A percentile compares a stretch with the other conserved stretches of the same genome.
Evolutionary conservation across 2,329 filamentous ascomycete genomes (phyloP).

Genomic region (Onygena corvina): DNA sequence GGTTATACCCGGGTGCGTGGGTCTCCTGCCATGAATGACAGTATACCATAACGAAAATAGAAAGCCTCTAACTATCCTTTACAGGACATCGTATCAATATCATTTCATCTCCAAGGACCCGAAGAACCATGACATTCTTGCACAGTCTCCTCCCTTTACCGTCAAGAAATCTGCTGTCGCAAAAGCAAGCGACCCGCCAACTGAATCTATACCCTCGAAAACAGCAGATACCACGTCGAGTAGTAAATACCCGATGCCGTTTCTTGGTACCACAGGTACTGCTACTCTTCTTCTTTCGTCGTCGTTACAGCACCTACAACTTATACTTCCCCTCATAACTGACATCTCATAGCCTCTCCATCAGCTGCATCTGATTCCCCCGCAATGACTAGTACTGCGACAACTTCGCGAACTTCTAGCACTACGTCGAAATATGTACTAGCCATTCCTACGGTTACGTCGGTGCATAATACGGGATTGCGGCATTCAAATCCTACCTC

Average conservation of each 20-base stretch:
- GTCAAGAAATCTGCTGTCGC: constrained; percentile 14
- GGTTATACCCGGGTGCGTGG: constrained; percentile 7
- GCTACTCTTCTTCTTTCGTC: not conserved
- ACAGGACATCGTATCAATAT: constrained; percentile 31
- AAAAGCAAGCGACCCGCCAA: not conserved
- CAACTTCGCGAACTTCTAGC: not conserved
- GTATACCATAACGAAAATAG: not conserved
- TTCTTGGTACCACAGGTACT: not conserved
- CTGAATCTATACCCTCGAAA: not conserved
- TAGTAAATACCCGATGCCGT: not conserved
- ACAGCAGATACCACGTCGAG: not conserved
- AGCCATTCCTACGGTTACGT: not conserved
- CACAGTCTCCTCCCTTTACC: constrained; percentile 30
- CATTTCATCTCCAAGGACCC: constrained; percentile 28
- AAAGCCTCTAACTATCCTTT: not conserved
- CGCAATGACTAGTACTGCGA: not conserved
- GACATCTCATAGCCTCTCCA: not conserved
- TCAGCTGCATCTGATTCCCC: not conserved
- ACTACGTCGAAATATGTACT: not conserved
- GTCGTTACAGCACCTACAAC: not conserved
- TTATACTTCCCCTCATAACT: not conserved
- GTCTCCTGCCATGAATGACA: not conserved
- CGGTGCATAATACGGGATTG: not conserved
- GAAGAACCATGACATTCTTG: constrained; percentile 31
- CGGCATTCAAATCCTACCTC: not conserved